A percentile compares a stretch with the other conserved stretches of the same genome.
Evolutionary conservation across 2,329 filamentous ascomycete species (phyloP).

Genomic region (Knufia petricola): DNA sequence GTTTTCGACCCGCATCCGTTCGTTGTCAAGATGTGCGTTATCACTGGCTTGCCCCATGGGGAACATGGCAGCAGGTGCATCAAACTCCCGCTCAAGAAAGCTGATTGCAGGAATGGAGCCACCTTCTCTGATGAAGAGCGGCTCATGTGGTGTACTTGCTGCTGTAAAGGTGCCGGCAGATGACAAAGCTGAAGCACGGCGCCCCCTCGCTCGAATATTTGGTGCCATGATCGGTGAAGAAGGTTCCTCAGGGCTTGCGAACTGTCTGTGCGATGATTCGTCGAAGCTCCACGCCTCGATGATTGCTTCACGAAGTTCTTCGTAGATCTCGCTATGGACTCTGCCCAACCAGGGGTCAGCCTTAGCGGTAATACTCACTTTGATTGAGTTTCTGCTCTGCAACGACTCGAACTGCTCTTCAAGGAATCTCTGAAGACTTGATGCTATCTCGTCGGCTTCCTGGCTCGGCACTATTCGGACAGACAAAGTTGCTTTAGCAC

Average conservation of each 20-base stretch:
- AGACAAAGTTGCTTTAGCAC: slow-evolving; percentile 80
- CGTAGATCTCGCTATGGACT: slow-evolving; percentile 81
- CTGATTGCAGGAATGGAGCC: slow-evolving; percentile 90
- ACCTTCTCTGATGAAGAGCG: slow-evolving; percentile 83
- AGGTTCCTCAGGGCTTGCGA: slow-evolving; percentile 26
- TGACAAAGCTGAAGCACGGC: slow-evolving; percentile 32
- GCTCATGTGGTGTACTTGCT: slow-evolving; percentile 17
- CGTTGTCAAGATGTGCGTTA: slow-evolving; percentile 87
- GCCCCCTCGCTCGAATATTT: slow-evolving; percentile 21
- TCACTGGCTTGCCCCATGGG: slow-evolving; percentile 94
- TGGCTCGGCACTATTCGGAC: slow-evolving; percentile 90
- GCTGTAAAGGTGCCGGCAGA: slow-evolving; percentile 21
- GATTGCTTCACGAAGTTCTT: slow-evolving; percentile 75
- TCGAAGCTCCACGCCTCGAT: slow-evolving; percentile 64
- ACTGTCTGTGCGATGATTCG: slow-evolving; percentile 18
- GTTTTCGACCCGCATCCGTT: slow-evolving; percentile 79
- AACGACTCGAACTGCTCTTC: slow-evolving; percentile 61
- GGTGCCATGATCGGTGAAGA: slow-evolving; percentile 18
- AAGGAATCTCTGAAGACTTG: slow-evolving; percentile 57
- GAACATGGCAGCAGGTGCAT: slow-evolving; percentile 35
- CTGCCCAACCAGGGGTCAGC: slow-evolving; percentile 96
- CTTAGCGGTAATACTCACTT: slow-evolving; percentile 78
- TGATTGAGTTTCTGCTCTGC: slow-evolving; percentile 70
- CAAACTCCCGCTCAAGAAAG: slow-evolving; percentile 42
- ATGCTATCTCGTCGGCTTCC: slow-evolving; percentile 67